phyloP scores from a whole-genome alignment of 306 rosid genomes.

The Gastrolobium bilobum region DNA sequence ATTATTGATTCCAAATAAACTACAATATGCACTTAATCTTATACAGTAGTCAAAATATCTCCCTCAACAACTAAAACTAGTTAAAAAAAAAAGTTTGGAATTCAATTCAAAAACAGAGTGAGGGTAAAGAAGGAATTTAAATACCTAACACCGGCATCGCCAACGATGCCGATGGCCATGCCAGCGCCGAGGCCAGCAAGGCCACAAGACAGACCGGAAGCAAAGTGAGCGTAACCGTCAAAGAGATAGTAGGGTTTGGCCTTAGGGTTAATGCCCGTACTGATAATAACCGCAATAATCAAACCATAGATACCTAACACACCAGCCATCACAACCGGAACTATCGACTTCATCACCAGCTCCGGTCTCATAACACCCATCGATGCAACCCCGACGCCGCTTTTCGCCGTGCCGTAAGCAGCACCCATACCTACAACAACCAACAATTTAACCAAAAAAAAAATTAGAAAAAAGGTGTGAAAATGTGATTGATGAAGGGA shows the following conservation, averaged over 20 bases:
- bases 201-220: constrained; percentile 79
- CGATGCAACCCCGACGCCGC: constrained; percentile 77
- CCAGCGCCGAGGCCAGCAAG: constrained; percentile 82
- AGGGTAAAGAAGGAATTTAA: neutral
- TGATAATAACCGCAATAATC: constrained; percentile 78
- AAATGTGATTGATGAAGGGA: too few relatives aligned
- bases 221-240: constrained; percentile 80
- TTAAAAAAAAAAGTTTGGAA: neutral
- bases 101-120: neutral
- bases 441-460: neutral
- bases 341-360: constrained; percentile 80
- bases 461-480: neutral
- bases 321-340: constrained; percentile 85
- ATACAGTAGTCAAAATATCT: too few relatives aligned
- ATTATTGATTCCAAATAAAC: too few relatives aligned
- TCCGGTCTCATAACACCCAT: constrained; percentile 89
- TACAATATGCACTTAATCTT: too few relatives aligned
- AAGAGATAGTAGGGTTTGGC: constrained; percentile 70
- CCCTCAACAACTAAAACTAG: too few relatives aligned
- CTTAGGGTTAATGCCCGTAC: constrained; percentile 79
- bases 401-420: constrained; percentile 75
- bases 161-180: constrained; percentile 82
- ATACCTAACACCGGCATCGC: constrained; percentile 84
- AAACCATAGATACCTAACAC: constrained; percentile 81
- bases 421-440: constrained; percentile 69